Conservation (phyloP, 192 early-diverging fungal genomes). For the Podila horticola region DNA sequence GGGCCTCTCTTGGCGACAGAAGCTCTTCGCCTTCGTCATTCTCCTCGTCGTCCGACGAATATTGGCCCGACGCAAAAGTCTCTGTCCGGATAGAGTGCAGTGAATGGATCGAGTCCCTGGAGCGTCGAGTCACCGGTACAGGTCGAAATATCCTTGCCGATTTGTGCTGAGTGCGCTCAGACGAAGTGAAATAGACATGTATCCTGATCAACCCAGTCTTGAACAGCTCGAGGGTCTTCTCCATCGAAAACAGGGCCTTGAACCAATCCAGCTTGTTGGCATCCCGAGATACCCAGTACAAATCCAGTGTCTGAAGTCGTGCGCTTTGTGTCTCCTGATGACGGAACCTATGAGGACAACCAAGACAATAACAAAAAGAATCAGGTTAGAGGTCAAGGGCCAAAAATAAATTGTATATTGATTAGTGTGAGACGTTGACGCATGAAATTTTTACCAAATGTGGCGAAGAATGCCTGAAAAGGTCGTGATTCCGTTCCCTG, state of each 20-base stretch:
- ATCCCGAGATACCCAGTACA: constrained; percentile 49
- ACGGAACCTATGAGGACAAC: constrained; percentile 45
- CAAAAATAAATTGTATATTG: no score
- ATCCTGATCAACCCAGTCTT: constrained; percentile 46
- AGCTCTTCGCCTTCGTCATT: constrained; percentile 26
- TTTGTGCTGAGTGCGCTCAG: neutral
- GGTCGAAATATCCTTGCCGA: neutral
- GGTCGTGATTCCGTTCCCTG: constrained; percentile 82
- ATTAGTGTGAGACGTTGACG: no score
- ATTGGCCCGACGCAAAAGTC: neutral
- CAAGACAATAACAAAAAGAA: no score
- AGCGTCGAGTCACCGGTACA: constrained; percentile 4
- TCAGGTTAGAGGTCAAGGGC: neutral
- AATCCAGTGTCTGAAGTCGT: constrained; percentile 34
- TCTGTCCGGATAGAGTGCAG: neutral
- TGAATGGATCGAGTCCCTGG: neutral
- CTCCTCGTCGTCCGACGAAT: constrained; percentile 42
- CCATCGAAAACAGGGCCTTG: constrained; percentile 44
- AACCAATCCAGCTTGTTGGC: constrained; percentile 51
- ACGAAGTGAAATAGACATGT: constrained; percentile 44
- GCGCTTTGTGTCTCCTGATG: constrained; percentile 51
- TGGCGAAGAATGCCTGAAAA: constrained; percentile 78
- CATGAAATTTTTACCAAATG: constrained; percentile 59
- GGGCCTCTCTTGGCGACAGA: constrained; percentile 45
- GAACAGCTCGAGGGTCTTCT: constrained; percentile 46